A percentile compares a stretch with the other conserved stretches of the same genome.
Evolutionary conservation across 257 asterid genomes (phyloP).

Genomic region (Nicotiana benthamiana): DNA sequence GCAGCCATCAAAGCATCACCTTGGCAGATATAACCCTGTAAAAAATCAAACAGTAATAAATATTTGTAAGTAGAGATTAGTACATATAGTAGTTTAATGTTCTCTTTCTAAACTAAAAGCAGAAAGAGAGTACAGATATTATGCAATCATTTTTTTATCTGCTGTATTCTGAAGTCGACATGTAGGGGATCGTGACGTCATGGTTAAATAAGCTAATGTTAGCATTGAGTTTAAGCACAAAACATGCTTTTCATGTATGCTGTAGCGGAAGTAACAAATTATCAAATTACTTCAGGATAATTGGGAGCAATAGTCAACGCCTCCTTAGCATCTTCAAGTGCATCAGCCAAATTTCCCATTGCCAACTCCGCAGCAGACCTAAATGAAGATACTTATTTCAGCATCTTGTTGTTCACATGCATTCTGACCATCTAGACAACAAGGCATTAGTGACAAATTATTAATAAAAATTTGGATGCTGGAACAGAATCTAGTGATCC

Average conservation of each 20-base stretch:
- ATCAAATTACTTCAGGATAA: constrained; percentile 48
- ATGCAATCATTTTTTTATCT: not conserved
- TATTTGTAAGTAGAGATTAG: not conserved
- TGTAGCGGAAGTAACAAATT: not conserved
- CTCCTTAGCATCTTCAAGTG: constrained; percentile 68
- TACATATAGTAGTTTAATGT: not conserved
- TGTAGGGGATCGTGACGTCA: not conserved
- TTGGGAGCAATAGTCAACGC: constrained; percentile 53
- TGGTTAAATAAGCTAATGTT: not conserved
- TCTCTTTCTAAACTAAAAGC: not conserved
- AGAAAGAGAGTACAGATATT: not conserved
- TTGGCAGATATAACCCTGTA: constrained; percentile 68
- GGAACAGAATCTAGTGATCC: not conserved
- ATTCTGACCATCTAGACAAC: constrained; percentile 1
- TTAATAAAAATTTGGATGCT: not conserved
- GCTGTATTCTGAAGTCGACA: not conserved
- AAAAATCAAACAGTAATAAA: not conserved
- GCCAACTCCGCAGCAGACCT: constrained; percentile 69
- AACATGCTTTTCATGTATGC: not conserved
- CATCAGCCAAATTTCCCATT: constrained; percentile 49
- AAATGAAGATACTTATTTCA: constrained; percentile 14
- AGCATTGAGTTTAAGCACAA: not conserved
- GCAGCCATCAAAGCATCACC: constrained; percentile 75
- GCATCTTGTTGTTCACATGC: constrained; percentile 7
- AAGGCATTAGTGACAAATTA: not conserved